phyloP scores from a whole-genome alignment of 306 rosid species.

The Malus sieversii region DNA sequence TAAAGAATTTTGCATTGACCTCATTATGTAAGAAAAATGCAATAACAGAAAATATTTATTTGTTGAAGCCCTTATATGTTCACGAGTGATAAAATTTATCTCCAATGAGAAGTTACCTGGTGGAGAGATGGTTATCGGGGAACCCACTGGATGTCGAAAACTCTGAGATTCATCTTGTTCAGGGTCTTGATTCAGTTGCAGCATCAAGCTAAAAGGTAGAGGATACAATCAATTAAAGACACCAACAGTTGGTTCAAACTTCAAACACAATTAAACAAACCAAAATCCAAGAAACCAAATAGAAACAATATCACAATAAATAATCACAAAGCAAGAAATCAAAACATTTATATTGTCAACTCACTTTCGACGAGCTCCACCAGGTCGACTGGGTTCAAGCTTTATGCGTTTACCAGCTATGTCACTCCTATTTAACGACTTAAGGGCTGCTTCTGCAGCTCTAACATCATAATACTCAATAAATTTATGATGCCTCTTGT shows the following conservation, averaged over 20 bases:
- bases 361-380: conserved; percentile 92
- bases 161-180: conserved; percentile 70
- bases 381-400: conserved; percentile 99
- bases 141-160: conserved; percentile 66
- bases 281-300: neutral
- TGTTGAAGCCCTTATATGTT: conserved; percentile 4
- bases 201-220: conserved; percentile 58
- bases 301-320: neutral
- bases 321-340: neutral
- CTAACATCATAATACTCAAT: conserved; percentile 85
- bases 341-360: conserved; percentile 12
- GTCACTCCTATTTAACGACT: conserved; percentile 80
- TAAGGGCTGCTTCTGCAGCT: conserved; percentile 86
- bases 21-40: conserved; percentile 7
- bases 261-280: neutral
- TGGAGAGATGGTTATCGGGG: conserved; percentile 79
- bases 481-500: conserved; percentile 85
- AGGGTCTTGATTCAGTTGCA: conserved; percentile 73
- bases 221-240: neutral
- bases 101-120: conserved; percentile 48
- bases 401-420: conserved; percentile 93
- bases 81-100: neutral
- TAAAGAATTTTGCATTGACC: conserved; percentile 6
- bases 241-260: neutral
- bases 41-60: neutral